Conservation (phyloP, 164 flowering plant species). For the Nelumbo lutea region DNA sequence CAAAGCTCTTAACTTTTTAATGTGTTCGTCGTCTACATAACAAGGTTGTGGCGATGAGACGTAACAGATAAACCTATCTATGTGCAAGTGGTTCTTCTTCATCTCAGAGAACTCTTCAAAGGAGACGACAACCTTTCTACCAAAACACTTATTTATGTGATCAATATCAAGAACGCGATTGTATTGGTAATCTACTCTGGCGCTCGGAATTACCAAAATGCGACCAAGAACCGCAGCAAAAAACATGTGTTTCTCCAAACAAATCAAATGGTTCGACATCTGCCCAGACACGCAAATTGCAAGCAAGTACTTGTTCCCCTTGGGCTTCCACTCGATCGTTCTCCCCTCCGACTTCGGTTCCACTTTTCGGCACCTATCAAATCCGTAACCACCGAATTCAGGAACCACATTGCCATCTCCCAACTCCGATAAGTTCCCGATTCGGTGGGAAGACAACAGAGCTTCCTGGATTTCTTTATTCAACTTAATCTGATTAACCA, state of each 20-base stretch:
- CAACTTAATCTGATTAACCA: constrained; percentile 55
- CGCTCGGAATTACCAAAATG: constrained; percentile 71
- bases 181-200: constrained; percentile 75
- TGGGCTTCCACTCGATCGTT: constrained; percentile 91
- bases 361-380: constrained; percentile 42
- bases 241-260: constrained; percentile 95
- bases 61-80: constrained; percentile 73
- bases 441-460: constrained; percentile 52
- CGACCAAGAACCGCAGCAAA: constrained; percentile 86
- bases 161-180: constrained; percentile 68
- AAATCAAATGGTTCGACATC: constrained; percentile 96
- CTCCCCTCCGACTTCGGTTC: constrained; percentile 36
- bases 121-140: constrained; percentile 62
- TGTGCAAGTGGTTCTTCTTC: constrained; percentile 53
- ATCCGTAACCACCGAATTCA: constrained; percentile 14
- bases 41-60: constrained; percentile 69
- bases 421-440: constrained; percentile 32
- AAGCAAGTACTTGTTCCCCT: constrained; percentile 53
- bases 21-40: constrained; percentile 74
- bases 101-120: constrained; percentile 67
- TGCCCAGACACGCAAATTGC: constrained; percentile 91
- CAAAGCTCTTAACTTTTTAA: constrained; percentile 60
- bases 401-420: constrained; percentile 20
- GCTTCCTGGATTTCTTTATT: constrained; percentile 67
- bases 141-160: constrained; percentile 71